These are phyloP conservation scores for Boletus barrowsii DNA, from an alignment of 768 basidiomycete genomes.

Conservation along the genomic window DNA sequence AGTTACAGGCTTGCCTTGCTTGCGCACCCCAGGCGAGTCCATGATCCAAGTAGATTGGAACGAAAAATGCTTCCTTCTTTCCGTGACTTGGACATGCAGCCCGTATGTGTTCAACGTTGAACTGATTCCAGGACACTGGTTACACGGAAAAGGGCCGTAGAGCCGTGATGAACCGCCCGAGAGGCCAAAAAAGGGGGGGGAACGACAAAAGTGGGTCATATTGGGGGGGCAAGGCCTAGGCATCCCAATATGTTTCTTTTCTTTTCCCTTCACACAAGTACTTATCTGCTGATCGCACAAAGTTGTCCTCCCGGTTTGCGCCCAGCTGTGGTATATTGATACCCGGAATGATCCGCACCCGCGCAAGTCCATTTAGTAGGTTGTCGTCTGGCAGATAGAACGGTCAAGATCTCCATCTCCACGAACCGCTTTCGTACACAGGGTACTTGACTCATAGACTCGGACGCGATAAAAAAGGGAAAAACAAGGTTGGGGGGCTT, in stretches of 20 bases:
- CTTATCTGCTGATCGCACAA: slow-evolving; percentile 12
- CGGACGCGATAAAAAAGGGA: not conserved
- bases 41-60: not conserved
- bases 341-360: slow-evolving; percentile 28
- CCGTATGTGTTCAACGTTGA: no score
- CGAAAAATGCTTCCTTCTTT: slow-evolving; percentile 1
- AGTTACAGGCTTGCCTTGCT: no score
- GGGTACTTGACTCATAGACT: slow-evolving; percentile 18
- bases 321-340: slow-evolving; percentile 9
- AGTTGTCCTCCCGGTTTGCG: slow-evolving; percentile 14
- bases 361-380: slow-evolving; percentile 12
- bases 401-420: slow-evolving; percentile 16
- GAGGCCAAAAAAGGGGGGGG: not conserved
- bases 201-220: slow-evolving; percentile 2
- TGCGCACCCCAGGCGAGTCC: slow-evolving; percentile 2
- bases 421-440: slow-evolving; percentile 12
- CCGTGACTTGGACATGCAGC: not conserved
- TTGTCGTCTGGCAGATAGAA: slow-evolving; percentile 19
- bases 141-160: not conserved
- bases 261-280: not conserved
- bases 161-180: not conserved
- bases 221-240: not conserved
- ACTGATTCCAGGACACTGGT: not conserved
- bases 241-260: not conserved
- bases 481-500: slow-evolving; percentile 18